Evolutionary conservation across 139 green algal genomes (phyloP), one percentile per base, ranked within the genome.

Genomic region (Marvania coccoides): DNA sequence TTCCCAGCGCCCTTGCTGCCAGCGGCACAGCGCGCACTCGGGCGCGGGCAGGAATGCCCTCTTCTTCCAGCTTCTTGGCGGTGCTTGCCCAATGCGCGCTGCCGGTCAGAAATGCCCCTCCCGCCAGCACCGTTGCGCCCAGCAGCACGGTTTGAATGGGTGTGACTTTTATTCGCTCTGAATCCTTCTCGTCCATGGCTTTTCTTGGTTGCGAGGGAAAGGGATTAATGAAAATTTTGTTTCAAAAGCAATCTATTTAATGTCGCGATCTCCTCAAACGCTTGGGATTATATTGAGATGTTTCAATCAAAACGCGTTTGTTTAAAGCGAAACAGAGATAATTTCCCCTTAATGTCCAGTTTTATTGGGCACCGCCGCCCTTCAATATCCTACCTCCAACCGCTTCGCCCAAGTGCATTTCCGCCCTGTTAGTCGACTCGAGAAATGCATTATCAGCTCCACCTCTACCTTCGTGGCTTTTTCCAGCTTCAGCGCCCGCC

Each of bases 31-130:
- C 71, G 34, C 34, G 53, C 2, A 75, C 31, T 6, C 76, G 58
- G 28, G 51, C 55, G 13, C 63, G 58, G 2, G 74, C 59, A 47
- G 67, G 45, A 19, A 83, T 74, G 12, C 76, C 76, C 9, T 83
- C 76, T 33, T 82, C 68, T 42, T 38, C 47, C 14, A 83, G 58
- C 34, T 68, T 45, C 39, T 81, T 83, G 8, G 61, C 62, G 33
- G 76, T 83, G 23, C 57, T 39, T 6, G 35, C 24, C 35, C 61
- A 79, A 24, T 79, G 60, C 14, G 45, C 14, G 1, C 15, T 30
- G 19, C 65, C 65, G 14, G 26, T 36, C 3, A 66, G 1, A 28
- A 72, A 13, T 7, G 54, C 67, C 8, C 56, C 56, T 2, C 12
- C 29, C 0, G 28, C 8, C n/a, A 67, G 31, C 12, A 29, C 67